These are phyloP conservation scores for Blastobotrys illinoisensis DNA, from an alignment of 1,139 yeast genomes.

Conservation along the genomic window DNA sequence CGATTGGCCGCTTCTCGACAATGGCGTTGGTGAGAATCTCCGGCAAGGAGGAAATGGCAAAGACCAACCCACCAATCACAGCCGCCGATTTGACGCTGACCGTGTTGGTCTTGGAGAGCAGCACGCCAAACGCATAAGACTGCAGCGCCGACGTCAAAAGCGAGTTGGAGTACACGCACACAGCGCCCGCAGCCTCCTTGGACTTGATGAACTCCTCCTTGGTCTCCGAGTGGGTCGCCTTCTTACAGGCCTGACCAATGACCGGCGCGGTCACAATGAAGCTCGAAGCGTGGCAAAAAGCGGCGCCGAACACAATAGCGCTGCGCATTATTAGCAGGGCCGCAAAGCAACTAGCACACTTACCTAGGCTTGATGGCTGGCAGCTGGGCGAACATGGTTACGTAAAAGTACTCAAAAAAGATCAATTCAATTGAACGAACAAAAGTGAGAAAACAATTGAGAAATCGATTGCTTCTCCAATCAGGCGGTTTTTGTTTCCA, in stretches of 20 bases:
- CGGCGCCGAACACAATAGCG: constrained; percentile 39
- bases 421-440: neutral
- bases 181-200: constrained; percentile 37
- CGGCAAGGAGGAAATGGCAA: constrained; percentile 37
- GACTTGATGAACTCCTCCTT: constrained; percentile 35
- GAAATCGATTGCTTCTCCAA: neutral
- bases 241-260: constrained; percentile 37
- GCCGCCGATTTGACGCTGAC: constrained; percentile 38
- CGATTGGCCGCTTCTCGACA: constrained; percentile 35
- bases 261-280: constrained; percentile 37
- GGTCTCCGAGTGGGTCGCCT: constrained; percentile 32
- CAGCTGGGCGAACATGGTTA: neutral
- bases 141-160: constrained; percentile 34
- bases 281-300: constrained; percentile 35
- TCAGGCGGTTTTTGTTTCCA: neutral
- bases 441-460: neutral
- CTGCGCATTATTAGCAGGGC: constrained; percentile 13
- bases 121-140: constrained; percentile 40
- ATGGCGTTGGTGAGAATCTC: constrained; percentile 32
- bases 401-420: neutral
- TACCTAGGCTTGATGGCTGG: constrained; percentile 10
- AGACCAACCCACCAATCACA: constrained; percentile 36
- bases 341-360: neutral
- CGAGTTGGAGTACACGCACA: constrained; percentile 33
- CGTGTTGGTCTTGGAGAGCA: constrained; percentile 37